Evolutionary conservation across 169 alveolate species (phyloP), one percentile per base, ranked within the genome.

Genomic region (Theileria parva): DNA sequence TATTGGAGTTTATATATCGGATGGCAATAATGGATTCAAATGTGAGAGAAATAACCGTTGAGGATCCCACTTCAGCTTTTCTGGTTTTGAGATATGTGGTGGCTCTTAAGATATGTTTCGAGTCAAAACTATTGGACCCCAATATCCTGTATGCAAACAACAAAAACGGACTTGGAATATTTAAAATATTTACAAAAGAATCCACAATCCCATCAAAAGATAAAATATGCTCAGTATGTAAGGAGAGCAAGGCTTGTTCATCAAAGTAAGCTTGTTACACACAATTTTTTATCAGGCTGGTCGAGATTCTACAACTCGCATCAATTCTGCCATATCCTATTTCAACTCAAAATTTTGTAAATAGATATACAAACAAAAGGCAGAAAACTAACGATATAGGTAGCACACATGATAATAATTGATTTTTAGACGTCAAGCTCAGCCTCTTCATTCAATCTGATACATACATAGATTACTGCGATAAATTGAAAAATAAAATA

Each of bases 11-110:
- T 34, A 91, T 91, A 11, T 91, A 91, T 51, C 77, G 77, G 57
- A 30, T 80, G 76, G 91, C 95, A 5, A 89, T 91, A 8, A 74
- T 86, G 25, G 93, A 91, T 71, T 67, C 76, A 0, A 79, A 85
- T 30, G 84, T 91, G 30, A 80, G 87, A 64, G 94, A 89, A 68
- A 86, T 91, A 51, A 89, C 95, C 0, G 95, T 91, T 17, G 95
- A 91, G 81, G 95, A 91, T 50, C 95, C 95, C 53, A 90, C 95
- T 2, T 83, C 64, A 17, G 79, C 95, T 13, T 89, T 91, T 77
- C 75, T 87, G n/a, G 87, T 81, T 28, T 65, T 91, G 44, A 86
- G 95, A 50, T 91, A 90, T 25, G 86, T 91, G 21, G 84, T 91
- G 48, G 78, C 86, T 6, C 81, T 91, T 12, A 80, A 87, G 63